Evolutionary conservation across 1,139 yeast genomes (phyloP), one percentile per base, ranked within the genome.

Genomic region (Zygoascus hellenicus): DNA sequence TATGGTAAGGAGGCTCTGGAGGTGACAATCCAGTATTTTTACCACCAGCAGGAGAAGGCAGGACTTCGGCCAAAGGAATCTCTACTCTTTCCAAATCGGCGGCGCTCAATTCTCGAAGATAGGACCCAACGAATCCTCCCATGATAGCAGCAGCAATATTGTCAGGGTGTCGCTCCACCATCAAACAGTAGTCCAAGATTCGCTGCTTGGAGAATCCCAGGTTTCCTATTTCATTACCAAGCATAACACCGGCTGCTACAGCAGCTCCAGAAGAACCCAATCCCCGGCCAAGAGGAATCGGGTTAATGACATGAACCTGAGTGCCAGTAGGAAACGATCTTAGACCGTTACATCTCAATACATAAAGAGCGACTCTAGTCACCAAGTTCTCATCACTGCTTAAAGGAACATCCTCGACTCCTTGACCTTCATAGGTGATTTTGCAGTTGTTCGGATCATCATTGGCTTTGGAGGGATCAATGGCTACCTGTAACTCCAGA

Each of bases 221-320:
- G 49, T 77, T 74, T 19, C 94, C 97, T 26, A 89, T 73, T 58
- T 83, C 92, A 62, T 86, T 87, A 39, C 95, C 98, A 37, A 92
- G 74, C 70, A 89, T 74, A n/a, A 86, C 92, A 57, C 98, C 98
- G 11, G 95, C 97, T 22, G 92, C 97, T 34, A 92, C 96, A 35
- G 98, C 98, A 9, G 97, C 96, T 43, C 97, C 98, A n/a, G 95
- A 85, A 1, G 97, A 90, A 1, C 98, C 98, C 51, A 92, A 75
- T 7, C 98, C 98, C 64, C 98, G 81, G 29, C 98, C 97, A 53
- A 92, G 73, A 5, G 98, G 97, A 56, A 92, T 89, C 29, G 97
- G 96, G 67, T 92, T 92, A 51, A 71, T 74, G 49, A 92, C 94
- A 53, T 79, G 84, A 42, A 92, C 75, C 46, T 71, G 76, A n/a